Evolutionary conservation across 2,329 filamentous ascomycete genomes (phyloP).

Genomic region (Aspergillus sp.): DNA sequence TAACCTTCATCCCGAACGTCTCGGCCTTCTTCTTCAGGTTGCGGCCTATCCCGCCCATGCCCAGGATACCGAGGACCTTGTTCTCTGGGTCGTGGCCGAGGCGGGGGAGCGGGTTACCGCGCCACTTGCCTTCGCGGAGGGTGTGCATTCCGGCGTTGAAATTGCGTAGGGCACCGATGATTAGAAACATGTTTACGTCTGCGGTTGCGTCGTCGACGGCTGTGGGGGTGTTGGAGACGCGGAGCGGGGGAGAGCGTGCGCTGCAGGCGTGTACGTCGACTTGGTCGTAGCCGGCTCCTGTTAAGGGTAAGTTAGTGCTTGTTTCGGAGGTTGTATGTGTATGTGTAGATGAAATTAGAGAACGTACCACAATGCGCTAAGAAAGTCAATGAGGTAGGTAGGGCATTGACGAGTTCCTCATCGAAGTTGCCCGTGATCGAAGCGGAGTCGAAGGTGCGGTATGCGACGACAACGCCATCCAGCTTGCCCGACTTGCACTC

Average conservation of each 20-base stretch:
- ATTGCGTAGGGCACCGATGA: slow-evolving; percentile 75
- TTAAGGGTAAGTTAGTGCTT: not conserved
- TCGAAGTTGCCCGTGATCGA: slow-evolving; percentile 69
- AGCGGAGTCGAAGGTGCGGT: slow-evolving; percentile 69
- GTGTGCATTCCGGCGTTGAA: slow-evolving; percentile 66
- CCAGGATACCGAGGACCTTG: slow-evolving; percentile 76
- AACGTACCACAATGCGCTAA: slow-evolving; percentile 42
- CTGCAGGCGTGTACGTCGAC: slow-evolving; percentile 73
- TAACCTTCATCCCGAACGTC: slow-evolving; percentile 72
- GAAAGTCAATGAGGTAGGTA: slow-evolving; percentile 40
- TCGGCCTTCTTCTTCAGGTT: slow-evolving; percentile 73
- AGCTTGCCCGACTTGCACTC: slow-evolving; percentile 66
- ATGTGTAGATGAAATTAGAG: not conserved
- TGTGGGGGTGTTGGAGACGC: slow-evolving; percentile 77
- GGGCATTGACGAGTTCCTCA: slow-evolving; percentile 62
- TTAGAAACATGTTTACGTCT: slow-evolving; percentile 76
- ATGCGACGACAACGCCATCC: slow-evolving; percentile 65
- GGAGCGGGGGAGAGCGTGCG: slow-evolving; percentile 56
- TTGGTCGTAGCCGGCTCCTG: slow-evolving; percentile 83
- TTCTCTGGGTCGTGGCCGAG: slow-evolving; percentile 76
- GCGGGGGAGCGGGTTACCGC: slow-evolving; percentile 54
- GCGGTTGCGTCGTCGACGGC: slow-evolving; percentile 82
- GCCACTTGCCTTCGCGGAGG: slow-evolving; percentile 68
- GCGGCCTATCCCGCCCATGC: slow-evolving; percentile 82
- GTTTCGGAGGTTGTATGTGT: no score